phyloP scores from a whole-genome alignment of 2,329 filamentous ascomycete genomes.

The Cercospora citrullina region DNA sequence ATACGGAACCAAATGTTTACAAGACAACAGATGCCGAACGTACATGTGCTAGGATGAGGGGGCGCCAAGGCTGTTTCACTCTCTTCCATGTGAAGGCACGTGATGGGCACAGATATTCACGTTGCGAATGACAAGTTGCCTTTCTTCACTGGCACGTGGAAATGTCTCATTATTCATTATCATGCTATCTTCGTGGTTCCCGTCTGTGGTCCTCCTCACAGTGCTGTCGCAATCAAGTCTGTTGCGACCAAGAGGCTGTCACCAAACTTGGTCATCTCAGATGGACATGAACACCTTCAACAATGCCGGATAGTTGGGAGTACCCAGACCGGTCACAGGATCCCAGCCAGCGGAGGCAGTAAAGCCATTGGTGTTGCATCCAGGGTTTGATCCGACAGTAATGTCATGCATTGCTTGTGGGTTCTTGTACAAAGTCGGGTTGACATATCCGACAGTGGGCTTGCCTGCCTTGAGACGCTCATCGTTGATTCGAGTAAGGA shows the following conservation, averaged over 20 bases:
- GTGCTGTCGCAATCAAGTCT: not conserved
- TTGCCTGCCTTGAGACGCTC: constrained; percentile 33
- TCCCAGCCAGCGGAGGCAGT: constrained; percentile 36
- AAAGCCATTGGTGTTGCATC: constrained; percentile 37
- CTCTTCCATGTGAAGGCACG: not conserved
- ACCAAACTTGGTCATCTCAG: not conserved
- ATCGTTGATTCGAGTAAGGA: constrained; percentile 36
- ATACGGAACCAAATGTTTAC: not conserved
- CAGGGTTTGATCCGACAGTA: constrained; percentile 38
- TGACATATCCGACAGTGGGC: constrained; percentile 35
- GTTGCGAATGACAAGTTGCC: not conserved
- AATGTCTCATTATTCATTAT: constrained; percentile 4
- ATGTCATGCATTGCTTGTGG: constrained; percentile 41
- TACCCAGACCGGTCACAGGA: constrained; percentile 29
- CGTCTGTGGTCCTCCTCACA: not conserved
- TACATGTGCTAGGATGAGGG: not conserved
- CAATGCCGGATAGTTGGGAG: constrained; percentile 28
- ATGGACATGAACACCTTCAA: constrained; percentile 25
- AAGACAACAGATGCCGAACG: not conserved
- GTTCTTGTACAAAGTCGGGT: constrained; percentile 44
- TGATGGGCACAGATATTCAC: not conserved
- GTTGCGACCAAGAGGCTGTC: not conserved
- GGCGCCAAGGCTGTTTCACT: not conserved
- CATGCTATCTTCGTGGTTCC: not conserved
- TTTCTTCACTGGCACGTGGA: not conserved